A percentile compares a stretch with the other conserved stretches of the same genome.
These are phyloP conservation scores for Klebsormidium nitens DNA, from an alignment of 139 green algal species.

Conservation along the genomic window DNA sequence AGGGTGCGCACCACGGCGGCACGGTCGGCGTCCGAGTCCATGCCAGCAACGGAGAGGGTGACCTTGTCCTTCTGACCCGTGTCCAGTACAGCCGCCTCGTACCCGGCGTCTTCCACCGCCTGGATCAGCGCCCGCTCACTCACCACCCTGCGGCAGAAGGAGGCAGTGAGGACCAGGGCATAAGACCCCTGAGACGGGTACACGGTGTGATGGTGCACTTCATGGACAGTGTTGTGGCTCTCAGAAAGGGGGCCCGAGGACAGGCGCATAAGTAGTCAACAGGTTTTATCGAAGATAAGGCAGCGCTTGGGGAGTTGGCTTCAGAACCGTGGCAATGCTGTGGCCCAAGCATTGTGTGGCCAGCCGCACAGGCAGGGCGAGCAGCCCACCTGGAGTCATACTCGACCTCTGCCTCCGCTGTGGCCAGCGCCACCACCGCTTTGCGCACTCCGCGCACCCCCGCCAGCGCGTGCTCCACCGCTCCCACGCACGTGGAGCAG, in stretches of 20 bases:
- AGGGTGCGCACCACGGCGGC: background rate
- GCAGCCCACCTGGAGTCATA: slow-evolving; percentile 13
- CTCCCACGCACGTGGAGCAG: slow-evolving; percentile 61
- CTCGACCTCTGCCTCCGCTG: slow-evolving; percentile 24
- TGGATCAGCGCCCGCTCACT: background rate
- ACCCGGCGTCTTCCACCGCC: slow-evolving; percentile 28
- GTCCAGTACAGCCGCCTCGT: slow-evolving; percentile 18
- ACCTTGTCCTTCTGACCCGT: slow-evolving; percentile 11
- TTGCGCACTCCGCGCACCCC: slow-evolving; percentile 7
- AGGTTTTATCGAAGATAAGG: too few relatives aligned
- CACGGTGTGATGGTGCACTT: too few relatives aligned
- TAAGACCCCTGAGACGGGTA: background rate
- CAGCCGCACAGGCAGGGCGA: background rate
- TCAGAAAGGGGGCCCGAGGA: too few relatives aligned
- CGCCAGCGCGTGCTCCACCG: slow-evolving; percentile 60
- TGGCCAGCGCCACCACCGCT: slow-evolving; percentile 19
- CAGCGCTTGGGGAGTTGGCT: too few relatives aligned
- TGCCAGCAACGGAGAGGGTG: background rate
- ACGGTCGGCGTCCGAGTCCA: background rate
- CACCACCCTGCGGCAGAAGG: background rate
- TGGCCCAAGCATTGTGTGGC: background rate
- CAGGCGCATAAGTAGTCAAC: too few relatives aligned
- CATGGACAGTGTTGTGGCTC: too few relatives aligned
- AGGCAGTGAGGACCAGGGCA: background rate
- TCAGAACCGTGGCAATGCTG: too few relatives aligned